Base-by-base conservation (phyloP, 768 basidiomycete genomes). In the Termitomyces sp. region DNA sequence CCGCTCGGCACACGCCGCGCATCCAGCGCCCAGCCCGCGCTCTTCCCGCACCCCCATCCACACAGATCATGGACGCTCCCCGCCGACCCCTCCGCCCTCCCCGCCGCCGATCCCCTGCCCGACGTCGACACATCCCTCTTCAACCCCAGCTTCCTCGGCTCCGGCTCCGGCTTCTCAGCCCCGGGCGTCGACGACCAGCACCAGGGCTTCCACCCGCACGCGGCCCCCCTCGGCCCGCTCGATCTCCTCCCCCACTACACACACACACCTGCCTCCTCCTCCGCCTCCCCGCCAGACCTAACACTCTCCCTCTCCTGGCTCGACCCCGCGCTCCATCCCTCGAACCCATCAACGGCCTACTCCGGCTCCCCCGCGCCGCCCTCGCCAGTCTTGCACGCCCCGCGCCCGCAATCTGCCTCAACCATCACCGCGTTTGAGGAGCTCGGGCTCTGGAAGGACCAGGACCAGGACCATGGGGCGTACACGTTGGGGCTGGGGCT, bases 101-200 rank as follows among this genome's bases (percentile, higher is more conserved):
- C 76, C 80, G 7, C 75, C 84, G 2, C 83, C 83, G 0, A n/a
- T n/a, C n/a, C n/a, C n/a, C n/a, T n/a, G n/a, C n/a, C n/a, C n/a
- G 83, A 80, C 22, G 72, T 75, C 10, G 71, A 82, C 57, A 74
- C 77, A 0, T 76, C 74, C 37, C 67, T 84, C 37, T 84, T 83
- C 66, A 76, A 84, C 16, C 66, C 70, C 0, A 67, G 70, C 2
- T 84, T 61, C 44, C 57, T 62, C 32, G 43, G 54, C 44, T 47
- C 47, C 43, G 58, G 55, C 36, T 45, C 55, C 20, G 36, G 26
- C 53, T 57, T 61, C 22, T 55, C 51, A 42, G 36, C 51, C 39
- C 34, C 54, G 18, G 45, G 58, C 37, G 36, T 26, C 22, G 26
- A 50, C 30, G 42, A 58, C 24, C 48, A 52, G 33, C 53, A 47